phyloP scores from a whole-genome alignment of 176 grass and related monocot genomes.

The sorghum (Sorghum bicolor) region DNA sequence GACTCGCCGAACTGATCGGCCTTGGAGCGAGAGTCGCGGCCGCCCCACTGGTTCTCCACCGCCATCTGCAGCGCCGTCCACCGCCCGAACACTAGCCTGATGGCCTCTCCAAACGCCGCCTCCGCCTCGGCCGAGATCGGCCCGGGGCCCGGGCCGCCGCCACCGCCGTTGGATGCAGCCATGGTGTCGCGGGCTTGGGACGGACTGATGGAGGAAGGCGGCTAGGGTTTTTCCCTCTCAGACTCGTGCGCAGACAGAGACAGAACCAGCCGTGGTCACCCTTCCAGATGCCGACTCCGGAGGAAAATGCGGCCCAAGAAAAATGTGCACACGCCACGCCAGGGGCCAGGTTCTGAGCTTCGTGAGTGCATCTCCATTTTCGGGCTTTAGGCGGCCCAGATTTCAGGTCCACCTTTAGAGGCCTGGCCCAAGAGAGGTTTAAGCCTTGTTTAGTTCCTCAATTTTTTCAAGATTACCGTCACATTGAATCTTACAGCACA shows the following conservation, averaged over 20 bases:
- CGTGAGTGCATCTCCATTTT: background rate
- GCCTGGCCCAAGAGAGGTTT: background rate
- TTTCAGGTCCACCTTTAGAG: background rate
- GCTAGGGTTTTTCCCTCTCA: constrained; percentile 16
- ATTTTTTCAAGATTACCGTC: no score
- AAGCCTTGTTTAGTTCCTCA: no score
- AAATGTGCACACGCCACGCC: background rate
- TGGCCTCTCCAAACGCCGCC: constrained; percentile 50
- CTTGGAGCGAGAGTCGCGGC: constrained; percentile 61
- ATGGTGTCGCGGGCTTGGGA: constrained; percentile 13
- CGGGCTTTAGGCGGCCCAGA: background rate
- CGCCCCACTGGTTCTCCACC: constrained; percentile 80
- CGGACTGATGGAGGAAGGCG: background rate
- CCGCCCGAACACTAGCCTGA: constrained; percentile 53
- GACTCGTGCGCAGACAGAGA: background rate
- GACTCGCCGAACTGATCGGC: constrained; percentile 47
- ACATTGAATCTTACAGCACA: no score
- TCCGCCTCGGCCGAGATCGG: constrained; percentile 40
- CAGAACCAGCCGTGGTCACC: background rate
- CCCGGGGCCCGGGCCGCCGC: constrained; percentile 16
- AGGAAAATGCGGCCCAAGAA: background rate
- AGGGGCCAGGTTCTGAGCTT: background rate
- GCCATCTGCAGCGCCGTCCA: constrained; percentile 94
- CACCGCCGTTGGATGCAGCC: constrained; percentile 32
- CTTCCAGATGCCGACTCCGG: background rate